Evolutionary conservation across 2,329 filamentous ascomycete genomes (phyloP).

Genomic region (Pleurostoma richardsiae): DNA sequence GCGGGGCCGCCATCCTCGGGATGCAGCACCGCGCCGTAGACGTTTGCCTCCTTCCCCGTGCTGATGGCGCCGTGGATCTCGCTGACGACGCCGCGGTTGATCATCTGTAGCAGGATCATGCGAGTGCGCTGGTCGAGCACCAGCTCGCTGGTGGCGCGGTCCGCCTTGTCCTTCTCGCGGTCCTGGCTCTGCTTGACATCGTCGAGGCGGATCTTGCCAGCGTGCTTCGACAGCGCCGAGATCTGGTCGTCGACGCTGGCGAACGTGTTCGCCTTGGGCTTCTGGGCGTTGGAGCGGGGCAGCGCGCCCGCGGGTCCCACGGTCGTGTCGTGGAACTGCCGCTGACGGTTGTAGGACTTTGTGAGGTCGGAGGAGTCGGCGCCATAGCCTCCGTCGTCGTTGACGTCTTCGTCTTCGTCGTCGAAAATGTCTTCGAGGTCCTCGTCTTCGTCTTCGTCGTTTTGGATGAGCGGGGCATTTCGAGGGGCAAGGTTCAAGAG

Average conservation of each 20-base stretch:
- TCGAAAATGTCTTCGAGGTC: conserved; percentile 42
- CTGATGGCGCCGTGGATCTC: conserved; percentile 94
- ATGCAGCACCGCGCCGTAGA: conserved; percentile 79
- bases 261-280: conserved; percentile 72
- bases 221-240: conserved; percentile 76
- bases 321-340: conserved; percentile 51
- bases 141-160: conserved; percentile 90
- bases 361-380: conserved; percentile 65
- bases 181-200: conserved; percentile 49
- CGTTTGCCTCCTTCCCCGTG: conserved; percentile 97
- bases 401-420: conserved; percentile 59
- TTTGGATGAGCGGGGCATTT: conserved; percentile 20
- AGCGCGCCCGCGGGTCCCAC: conserved; percentile 37
- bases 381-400: conserved; percentile 48
- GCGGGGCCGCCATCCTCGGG: conserved; percentile 47
- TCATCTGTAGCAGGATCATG: conserved; percentile 94
- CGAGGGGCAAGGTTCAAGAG: conserved; percentile 19
- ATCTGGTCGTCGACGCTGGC: conserved; percentile 84
- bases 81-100: conserved; percentile 83
- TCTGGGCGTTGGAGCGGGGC: conserved; percentile 72
- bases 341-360: conserved; percentile 84
- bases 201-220: conserved; percentile 78
- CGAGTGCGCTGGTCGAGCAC: conserved; percentile 90
- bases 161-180: conserved; percentile 77
- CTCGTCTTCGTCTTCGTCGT: conserved; percentile 32